Base-by-base conservation (phyloP, 768 basidiomycete genomes). In the Roridomyces roridus region DNA sequence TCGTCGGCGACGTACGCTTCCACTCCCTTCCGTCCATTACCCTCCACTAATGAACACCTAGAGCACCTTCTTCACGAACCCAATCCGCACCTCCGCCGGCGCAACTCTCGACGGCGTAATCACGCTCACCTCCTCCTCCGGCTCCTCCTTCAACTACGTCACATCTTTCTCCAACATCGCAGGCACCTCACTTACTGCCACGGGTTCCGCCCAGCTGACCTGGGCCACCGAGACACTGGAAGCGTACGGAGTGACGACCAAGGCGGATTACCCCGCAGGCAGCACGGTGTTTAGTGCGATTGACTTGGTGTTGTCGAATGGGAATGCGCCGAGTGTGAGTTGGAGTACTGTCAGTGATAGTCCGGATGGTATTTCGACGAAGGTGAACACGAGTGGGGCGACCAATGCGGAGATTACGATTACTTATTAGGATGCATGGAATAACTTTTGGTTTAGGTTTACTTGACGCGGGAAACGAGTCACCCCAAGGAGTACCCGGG, bases 371-470 rank as follows among this genome's bases (percentile, higher is more conserved):
- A 5, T 57, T 8, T 49, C 47, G 1, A 43, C 48, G 11, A 50
- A 39, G 10, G 25, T 57, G 26, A 35, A 40, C n/a, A 49, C 14
- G 4, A 24, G 43, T 31, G 55, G 47, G 9, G 46, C 55, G 41
- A 35, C 28, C n/a, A 21, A 51, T 21, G 55, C 55, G 23, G 12
- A 23, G 23, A 49, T 57, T 21, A 57, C 39, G 37, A 57, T 57
- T 14, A 36, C 18, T 1, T 57, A 57, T 18, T 46, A 47, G 49
- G n/a, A n/a, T n/a, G n/a, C n/a, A n/a, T n/a, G n/a, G n/a, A n/a
- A n/a, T n/a, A n/a, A n/a, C n/a, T n/a, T n/a, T n/a, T n/a, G n/a
- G n/a, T n/a, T n/a, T n/a, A n/a, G n/a, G n/a, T n/a, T n/a, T n/a
- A n/a, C n/a, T n/a, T n/a, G n/a, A n/a, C n/a, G n/a, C n/a, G n/a